Base-by-base conservation (phyloP, 106 monocot genomes). In the Ottelia alismoides region DNA sequence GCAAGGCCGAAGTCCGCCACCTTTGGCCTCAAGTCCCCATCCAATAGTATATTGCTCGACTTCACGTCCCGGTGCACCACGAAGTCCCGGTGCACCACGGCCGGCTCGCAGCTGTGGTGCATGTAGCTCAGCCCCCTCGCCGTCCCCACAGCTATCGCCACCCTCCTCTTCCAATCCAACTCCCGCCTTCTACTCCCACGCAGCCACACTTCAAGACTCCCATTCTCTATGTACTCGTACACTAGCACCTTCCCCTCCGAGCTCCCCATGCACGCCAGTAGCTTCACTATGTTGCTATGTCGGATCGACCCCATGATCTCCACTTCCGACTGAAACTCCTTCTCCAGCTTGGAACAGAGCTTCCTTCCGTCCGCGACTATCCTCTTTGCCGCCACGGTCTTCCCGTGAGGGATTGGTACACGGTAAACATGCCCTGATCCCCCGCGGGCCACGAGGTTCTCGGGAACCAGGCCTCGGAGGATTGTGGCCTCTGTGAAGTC, bases 271-370 rank as follows among this genome's bases (percentile, higher is more conserved):
- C 69, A 84, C 63, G 77, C 77, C 16, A 75, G 57, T 2, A 90
- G 75, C 57, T 81, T 80, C 14, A 90, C 74, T 12, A 90, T 84
- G 60, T 84, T 84, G 20, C 31, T n/a, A 52, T 90, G 90, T 51
- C 62, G 29, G 53, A 84, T 54, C n/a, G 67, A 63, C 23, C 74
- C 56, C 9, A 80, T 58, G 7, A 80, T 68, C 9, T 60, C 14
- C 0, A 72, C 70, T 30, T 80, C 80, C 0, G 75, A 52, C 23
- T 52, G 24, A 25, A 75, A 75, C 58, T 75, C 74, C 62, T 45
- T 46, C 48, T 67, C 65, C 19, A 79, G 29, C 45, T 46, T 60
- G 29, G 55, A 16, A 11, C 65, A 55, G 35, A 73, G 2, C 53
- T 65, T 74, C 20, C 21, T 27, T 1, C 29, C 28, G 62, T 26